phyloP scores from a whole-genome alignment of 768 basidiomycete genomes.

The Macrolepiota dolichaula region DNA sequence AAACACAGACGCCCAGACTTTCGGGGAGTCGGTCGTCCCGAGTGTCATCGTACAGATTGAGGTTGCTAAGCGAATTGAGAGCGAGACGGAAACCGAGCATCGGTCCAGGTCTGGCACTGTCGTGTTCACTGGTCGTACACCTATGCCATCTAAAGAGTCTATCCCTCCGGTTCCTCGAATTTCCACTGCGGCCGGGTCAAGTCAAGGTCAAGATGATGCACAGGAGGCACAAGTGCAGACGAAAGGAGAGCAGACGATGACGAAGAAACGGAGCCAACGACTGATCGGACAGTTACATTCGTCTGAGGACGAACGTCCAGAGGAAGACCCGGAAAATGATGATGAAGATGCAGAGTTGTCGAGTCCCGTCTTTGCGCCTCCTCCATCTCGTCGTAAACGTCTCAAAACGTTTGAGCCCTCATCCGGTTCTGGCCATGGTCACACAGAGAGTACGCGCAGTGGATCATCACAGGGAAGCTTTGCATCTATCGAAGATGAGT shows the following conservation, averaged over 20 bases:
- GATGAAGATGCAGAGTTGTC: conserved; percentile 2
- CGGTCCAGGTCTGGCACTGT: not conserved
- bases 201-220: not conserved
- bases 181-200: not conserved
- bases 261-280: not conserved
- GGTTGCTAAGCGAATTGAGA: conserved; percentile 8
- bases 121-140: not conserved
- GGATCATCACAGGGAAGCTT: not conserved
- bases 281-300: conserved; percentile 10
- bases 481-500: not conserved
- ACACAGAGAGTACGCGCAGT: not conserved
- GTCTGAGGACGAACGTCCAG: not conserved
- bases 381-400: not conserved
- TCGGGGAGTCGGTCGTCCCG: not conserved
- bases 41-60: conserved; percentile 5
- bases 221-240: not conserved
- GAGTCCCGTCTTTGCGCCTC: conserved; percentile 8
- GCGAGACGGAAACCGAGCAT: not conserved
- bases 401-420: not conserved
- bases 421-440: not conserved
- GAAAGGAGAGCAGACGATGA: not conserved
- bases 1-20: not conserved
- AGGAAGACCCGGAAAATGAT: not conserved
- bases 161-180: not conserved
- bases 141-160: not conserved